Conservation (phyloP, 2,329 filamentous ascomycete species). For the Chrysoporthe puriensis region DNA sequence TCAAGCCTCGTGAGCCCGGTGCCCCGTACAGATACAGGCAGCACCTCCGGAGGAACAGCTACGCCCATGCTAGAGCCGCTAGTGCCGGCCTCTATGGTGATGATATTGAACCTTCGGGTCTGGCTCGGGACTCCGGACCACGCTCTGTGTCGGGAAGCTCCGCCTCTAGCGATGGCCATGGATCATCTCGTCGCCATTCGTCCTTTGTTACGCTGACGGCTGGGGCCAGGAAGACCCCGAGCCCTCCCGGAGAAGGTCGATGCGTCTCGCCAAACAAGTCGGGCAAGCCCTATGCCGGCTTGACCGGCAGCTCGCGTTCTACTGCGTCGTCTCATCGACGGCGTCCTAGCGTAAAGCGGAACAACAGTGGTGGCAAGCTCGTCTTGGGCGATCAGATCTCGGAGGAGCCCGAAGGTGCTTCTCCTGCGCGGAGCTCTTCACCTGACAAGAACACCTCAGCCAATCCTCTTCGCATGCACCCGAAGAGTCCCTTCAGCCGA, state of each 20-base stretch:
- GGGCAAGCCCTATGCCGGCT: constrained; percentile 46
- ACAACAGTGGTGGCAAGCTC: constrained; percentile 70
- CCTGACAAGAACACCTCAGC: constrained; percentile 32
- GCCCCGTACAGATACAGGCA: constrained; percentile 70
- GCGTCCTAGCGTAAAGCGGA: constrained; percentile 69
- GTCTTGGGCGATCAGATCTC: constrained; percentile 84
- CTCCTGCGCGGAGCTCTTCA: constrained; percentile 34
- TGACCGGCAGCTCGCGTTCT: constrained; percentile 41
- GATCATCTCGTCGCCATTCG: constrained; percentile 39
- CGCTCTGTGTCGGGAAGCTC: constrained; percentile 59
- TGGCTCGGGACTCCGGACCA: constrained; percentile 47
- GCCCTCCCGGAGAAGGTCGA: constrained; percentile 38
- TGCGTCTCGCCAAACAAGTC: constrained; percentile 34
- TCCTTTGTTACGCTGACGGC: constrained; percentile 27
- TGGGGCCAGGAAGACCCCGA: constrained; percentile 27
- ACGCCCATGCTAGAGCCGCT: constrained; percentile 67
- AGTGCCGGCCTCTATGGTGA: constrained; percentile 56
- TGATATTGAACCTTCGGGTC: constrained; percentile 50
- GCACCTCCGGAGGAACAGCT: constrained; percentile 72
- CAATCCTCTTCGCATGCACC: constrained; percentile 59
- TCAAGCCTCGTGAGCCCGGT: constrained; percentile 58
- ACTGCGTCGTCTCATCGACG: constrained; percentile 50
- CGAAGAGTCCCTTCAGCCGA: constrained; percentile 67
- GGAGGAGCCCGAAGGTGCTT: constrained; percentile 74
- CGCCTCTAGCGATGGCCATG: constrained; percentile 49